Conservation (phyloP, 768 basidiomycete species). For the Hygrophorus pudorinus region DNA sequence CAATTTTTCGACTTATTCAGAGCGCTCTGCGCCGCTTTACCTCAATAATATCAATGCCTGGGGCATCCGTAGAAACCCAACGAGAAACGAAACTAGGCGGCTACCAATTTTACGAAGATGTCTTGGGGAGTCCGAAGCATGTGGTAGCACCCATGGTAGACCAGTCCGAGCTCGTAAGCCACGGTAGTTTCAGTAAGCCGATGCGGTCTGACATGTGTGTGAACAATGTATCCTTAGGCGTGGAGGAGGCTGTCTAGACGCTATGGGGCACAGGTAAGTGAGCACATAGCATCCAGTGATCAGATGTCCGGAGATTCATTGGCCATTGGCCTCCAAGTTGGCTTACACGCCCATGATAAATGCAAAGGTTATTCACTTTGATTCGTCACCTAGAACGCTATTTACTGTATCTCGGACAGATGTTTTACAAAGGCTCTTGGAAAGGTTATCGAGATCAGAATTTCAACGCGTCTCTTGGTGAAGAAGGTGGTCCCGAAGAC, state of each 20-base stretch:
- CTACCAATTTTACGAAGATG: conserved; percentile 74
- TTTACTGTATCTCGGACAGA: conserved; percentile 25
- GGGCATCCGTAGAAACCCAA: no score
- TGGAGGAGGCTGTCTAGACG: conserved; percentile 79
- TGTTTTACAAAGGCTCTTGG: conserved; percentile 47
- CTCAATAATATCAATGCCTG: no score
- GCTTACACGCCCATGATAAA: conserved; percentile 99
- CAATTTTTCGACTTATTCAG: no score
- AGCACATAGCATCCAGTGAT: background rate
- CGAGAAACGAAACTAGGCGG: conserved; percentile 68
- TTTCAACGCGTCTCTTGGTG: conserved; percentile 61
- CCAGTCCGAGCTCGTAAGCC: conserved; percentile 85
- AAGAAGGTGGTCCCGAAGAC: conserved; percentile 78
- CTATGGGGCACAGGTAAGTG: conserved; percentile 68
- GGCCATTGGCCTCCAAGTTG: conserved; percentile 33
- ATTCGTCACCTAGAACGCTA: background rate
- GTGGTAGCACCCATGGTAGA: conserved; percentile 99
- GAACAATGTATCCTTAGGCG: conserved; percentile 40
- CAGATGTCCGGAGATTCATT: background rate
- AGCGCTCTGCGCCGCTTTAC: no score
- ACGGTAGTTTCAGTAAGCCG: conserved; percentile 2
- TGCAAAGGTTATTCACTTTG: conserved; percentile 48
- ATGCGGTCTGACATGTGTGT: conserved; percentile 3
- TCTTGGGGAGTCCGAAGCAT: conserved; percentile 78
- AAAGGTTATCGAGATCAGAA: conserved; percentile 49